phyloP scores from a whole-genome alignment of 1,139 yeast genomes.

The Debaryomyces sp. region DNA sequence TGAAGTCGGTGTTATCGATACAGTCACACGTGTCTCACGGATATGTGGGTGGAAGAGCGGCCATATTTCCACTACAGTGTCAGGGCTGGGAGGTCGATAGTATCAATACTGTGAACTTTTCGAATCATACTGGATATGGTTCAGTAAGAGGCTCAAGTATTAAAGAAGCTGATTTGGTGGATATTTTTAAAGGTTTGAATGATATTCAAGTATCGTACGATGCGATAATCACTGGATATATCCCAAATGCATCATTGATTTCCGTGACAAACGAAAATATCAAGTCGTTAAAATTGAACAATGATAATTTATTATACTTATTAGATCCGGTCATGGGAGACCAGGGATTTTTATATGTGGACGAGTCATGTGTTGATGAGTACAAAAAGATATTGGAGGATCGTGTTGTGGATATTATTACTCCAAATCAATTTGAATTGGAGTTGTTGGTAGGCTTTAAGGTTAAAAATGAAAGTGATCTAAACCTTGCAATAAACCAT shows the following conservation, averaged over 20 bases:
- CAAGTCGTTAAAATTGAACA: conserved; percentile 14
- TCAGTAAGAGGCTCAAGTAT: conserved; percentile 31
- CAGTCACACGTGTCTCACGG: conserved; percentile 52
- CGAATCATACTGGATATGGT: conserved; percentile 53
- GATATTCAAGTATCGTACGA: conserved; percentile 31
- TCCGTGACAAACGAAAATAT: conserved; percentile 20
- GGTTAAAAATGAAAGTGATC: conserved; percentile 41
- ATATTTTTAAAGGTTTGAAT: conserved; percentile 43
- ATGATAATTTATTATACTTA: conserved; percentile 50
- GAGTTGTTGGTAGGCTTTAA: conserved; percentile 65
- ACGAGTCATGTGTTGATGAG: conserved; percentile 64
- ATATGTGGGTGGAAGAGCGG: conserved; percentile 48
- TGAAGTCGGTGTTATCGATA: conserved; percentile 34
- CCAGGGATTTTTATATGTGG: conserved; percentile 80
- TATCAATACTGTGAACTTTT: conserved; percentile 44
- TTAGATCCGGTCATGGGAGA: conserved; percentile 97
- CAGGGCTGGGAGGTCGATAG: conserved; percentile 50
- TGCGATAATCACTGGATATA: conserved; percentile 39
- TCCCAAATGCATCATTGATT: conserved; percentile 37
- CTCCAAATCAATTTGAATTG: conserved; percentile 92
- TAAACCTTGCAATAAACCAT: conserved; percentile 47
- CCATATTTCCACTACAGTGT: conserved; percentile 45
- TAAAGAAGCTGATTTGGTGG: conserved; percentile 10
- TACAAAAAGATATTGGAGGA: conserved; percentile 59
- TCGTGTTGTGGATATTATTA: conserved; percentile 63